Base-by-base conservation (phyloP, 768 basidiomycete species). In the Tulasnella sp. region DNA sequence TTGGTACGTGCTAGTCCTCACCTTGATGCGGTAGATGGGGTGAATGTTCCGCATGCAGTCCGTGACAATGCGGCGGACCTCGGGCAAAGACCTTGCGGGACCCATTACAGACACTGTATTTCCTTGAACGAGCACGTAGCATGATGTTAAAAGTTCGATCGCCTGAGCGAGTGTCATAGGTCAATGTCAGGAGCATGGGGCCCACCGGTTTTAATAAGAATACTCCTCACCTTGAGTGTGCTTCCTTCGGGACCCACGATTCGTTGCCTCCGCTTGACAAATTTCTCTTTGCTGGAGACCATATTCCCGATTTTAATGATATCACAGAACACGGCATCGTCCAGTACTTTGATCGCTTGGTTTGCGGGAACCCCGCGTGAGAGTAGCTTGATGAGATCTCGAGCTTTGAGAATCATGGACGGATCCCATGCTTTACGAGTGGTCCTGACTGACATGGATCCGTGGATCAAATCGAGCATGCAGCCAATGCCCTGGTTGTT, bases 1-100 rank as follows among this genome's bases (percentile, higher is more conserved):
- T 31, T 8, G 9, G 68, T 54, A 9, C 8, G n/a, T 2, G n/a
- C 29, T 15, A 9, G 11, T 67, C 79, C 80, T 29, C 52, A 93
- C 96, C 84, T 99, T 99, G 84, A 99, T 99, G 80, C 96, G 91
- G 82, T 99, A 99, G 81, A 99, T 99, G 1, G 97, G 97, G 81
- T 99, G 97, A 74, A 99, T 92, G 82, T 99, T 99, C 85, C 92
- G 96, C 97, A 99, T 99, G 85, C 97, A 99, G 81, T 99, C 97
- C 54, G 98, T 83, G n/a, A 99, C 89, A 78, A 99, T 98, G 79
- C 96, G 85, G 76, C 97, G 88, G 14, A 99, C 97, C 83, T 99
- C 97, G 82, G 98, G 99, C 25, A 99, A 85, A 0, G 92, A 91
- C 81, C 97, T 97, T 85, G 92, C 93, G 0, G 95, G 92, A 3